These are phyloP conservation scores for Chlorella sp. DNA, from an alignment of 139 green algal species.

Conservation along the genomic window DNA sequence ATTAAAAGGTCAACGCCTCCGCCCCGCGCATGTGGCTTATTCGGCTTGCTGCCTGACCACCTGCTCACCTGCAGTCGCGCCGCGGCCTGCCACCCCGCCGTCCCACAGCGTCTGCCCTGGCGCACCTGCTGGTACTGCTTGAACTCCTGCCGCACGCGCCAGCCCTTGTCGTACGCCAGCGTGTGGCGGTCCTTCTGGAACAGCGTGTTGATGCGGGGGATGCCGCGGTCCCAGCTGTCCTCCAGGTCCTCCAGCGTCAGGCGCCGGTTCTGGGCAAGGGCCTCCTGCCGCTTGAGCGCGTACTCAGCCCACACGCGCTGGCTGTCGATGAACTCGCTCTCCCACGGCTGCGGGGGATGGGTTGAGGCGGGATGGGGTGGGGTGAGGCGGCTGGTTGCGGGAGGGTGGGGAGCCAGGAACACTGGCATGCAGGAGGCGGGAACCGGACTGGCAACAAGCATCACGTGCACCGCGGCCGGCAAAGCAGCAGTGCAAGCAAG, in stretches of 20 bases:
- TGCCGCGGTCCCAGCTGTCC: slow-evolving; percentile 98
- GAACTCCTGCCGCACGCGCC: slow-evolving; percentile 89
- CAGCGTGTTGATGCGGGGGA: slow-evolving; percentile 99
- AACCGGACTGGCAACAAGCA: too few species aligned
- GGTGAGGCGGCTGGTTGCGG: too few species aligned
- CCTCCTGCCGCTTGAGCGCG: slow-evolving; percentile 95
- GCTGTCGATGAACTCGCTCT: slow-evolving; percentile 97
- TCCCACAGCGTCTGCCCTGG: not conserved
- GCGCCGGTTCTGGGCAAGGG: slow-evolving; percentile 76
- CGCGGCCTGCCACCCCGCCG: not conserved
- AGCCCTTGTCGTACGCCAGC: slow-evolving; percentile 99
- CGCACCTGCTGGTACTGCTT: slow-evolving; percentile 42
- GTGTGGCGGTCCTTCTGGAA: slow-evolving; percentile 99
- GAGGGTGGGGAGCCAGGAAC: too few species aligned
- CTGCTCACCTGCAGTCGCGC: not conserved
- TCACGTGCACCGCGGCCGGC: too few species aligned
- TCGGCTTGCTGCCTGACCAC: not conserved
- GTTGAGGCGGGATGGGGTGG: too few species aligned
- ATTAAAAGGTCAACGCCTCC: too few species aligned
- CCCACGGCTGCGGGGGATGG: slow-evolving; percentile 89
- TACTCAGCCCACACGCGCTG: slow-evolving; percentile 99
- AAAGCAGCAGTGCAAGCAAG: too few species aligned
- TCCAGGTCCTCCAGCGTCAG: slow-evolving; percentile 95
- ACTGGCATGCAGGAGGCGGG: too few species aligned
- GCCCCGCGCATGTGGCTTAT: not conserved